Evolutionary conservation across 116 monocot species (phyloP).

Genomic region (Dioscorea cayenensis): DNA sequence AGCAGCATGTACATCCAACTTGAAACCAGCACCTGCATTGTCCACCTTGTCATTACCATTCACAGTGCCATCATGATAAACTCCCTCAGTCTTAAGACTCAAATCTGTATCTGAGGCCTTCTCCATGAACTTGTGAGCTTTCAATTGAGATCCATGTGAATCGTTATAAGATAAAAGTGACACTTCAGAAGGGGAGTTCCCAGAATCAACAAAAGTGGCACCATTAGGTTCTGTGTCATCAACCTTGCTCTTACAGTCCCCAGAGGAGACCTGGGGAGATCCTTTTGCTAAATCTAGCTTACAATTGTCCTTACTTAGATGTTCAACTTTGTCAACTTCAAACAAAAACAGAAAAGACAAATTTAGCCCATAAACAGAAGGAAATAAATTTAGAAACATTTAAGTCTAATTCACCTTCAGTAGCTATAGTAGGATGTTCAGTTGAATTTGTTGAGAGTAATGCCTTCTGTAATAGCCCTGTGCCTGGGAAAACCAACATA

Average conservation of each 20-base stretch:
- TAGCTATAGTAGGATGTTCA: not conserved
- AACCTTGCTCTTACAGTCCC: not conserved
- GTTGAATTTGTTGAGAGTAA: slow-evolving; percentile 19
- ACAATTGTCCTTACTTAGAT: not conserved
- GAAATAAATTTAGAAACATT: not conserved
- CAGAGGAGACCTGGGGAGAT: slow-evolving; percentile 8
- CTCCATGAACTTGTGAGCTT: slow-evolving; percentile 1
- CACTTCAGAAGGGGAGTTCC: not conserved
- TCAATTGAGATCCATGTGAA: slow-evolving; percentile 5
- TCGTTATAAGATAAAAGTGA: slow-evolving; percentile 13
- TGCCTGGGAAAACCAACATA: slow-evolving; percentile 66
- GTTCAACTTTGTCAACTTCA: slow-evolving; percentile 2
- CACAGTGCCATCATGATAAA: slow-evolving; percentile 5
- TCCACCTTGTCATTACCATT: not conserved
- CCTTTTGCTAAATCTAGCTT: not conserved
- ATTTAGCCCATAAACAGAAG: not conserved
- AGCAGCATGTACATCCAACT: not conserved
- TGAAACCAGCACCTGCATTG: not conserved
- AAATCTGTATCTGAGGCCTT: slow-evolving; percentile 11
- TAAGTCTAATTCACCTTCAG: not conserved
- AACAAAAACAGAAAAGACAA: not conserved
- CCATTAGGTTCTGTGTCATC: not conserved
- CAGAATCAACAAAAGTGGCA: not conserved
- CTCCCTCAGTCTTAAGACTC: not conserved
- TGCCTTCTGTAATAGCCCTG: slow-evolving; percentile 51